phyloP scores from a whole-genome alignment of 148 eudicot genomes.

The Dianthus caryophyllus region DNA sequence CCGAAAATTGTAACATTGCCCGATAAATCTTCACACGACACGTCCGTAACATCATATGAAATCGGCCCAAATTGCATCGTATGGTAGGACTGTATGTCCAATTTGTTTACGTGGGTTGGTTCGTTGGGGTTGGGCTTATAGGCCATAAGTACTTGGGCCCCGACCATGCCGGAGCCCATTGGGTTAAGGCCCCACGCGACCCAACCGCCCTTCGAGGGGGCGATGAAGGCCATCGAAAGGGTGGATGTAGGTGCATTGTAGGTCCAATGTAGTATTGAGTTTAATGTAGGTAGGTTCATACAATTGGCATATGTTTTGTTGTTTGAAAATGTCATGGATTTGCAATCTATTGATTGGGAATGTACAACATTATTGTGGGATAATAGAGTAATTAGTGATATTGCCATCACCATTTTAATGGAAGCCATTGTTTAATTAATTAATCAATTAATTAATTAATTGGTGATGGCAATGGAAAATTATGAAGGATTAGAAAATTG shows the following conservation, averaged over 20 bases:
- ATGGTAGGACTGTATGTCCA: conserved; percentile 35
- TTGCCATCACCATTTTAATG: conserved; percentile 6
- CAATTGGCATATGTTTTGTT: conserved; percentile 37
- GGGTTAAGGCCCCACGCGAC: conserved; percentile 83
- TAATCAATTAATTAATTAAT: too few species aligned
- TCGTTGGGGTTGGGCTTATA: conserved; percentile 24
- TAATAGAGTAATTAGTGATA: background rate
- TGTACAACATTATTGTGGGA: background rate
- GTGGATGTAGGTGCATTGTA: conserved; percentile 32
- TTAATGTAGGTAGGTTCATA: conserved; percentile 40
- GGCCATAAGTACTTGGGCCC: conserved; percentile 52
- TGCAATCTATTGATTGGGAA: conserved; percentile 44
- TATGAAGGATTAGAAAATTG: background rate
- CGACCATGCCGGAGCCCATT: conserved; percentile 52
- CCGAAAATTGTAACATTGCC: conserved; percentile 38
- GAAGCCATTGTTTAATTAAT: background rate
- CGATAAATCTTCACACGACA: conserved; percentile 16
- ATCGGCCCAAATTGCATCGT: conserved; percentile 24
- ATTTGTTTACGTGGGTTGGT: conserved; percentile 41
- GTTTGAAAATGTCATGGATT: conserved; percentile 42
- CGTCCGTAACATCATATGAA: conserved; percentile 27
- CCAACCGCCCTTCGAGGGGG: conserved; percentile 53
- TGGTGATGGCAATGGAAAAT: conserved; percentile 1
- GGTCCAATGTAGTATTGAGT: conserved; percentile 57
- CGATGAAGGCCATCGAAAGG: conserved; percentile 57